A percentile compares a stretch with the other conserved stretches of the same genome.
These are phyloP conservation scores for Lactifluus rugatus DNA, from an alignment of 768 basidiomycete species.

Conservation along the genomic window DNA sequence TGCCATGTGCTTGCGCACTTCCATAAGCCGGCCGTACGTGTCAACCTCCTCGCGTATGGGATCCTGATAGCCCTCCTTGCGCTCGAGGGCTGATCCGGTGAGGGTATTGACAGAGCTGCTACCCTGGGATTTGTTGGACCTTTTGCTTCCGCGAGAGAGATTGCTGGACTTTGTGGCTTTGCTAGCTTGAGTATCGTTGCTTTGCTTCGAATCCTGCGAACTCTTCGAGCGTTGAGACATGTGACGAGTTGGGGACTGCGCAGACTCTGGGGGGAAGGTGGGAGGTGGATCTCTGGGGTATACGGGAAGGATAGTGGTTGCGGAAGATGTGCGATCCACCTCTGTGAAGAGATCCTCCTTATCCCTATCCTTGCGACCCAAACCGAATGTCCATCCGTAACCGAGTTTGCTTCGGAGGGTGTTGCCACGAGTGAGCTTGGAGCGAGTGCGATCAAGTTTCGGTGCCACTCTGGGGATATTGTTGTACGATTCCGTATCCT, in stretches of 20 bases:
- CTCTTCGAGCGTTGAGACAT: slow-evolving; percentile 16
- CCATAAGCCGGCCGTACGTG: slow-evolving; percentile 17
- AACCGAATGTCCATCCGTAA: slow-evolving; percentile 20
- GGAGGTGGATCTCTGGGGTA: slow-evolving; percentile 16
- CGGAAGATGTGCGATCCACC: slow-evolving; percentile 13
- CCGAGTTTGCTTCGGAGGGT: slow-evolving; percentile 10
- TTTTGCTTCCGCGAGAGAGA: slow-evolving; percentile 12
- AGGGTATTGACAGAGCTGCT: slow-evolving; percentile 21
- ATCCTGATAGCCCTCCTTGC: slow-evolving; percentile 22
- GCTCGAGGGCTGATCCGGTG: slow-evolving; percentile 20
- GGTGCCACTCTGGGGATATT: slow-evolving; percentile 9
- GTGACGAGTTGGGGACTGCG: slow-evolving; percentile 13
- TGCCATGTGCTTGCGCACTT: slow-evolving; percentile 19
- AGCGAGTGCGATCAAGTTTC: slow-evolving; percentile 18
- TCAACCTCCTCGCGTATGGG: slow-evolving; percentile 18
- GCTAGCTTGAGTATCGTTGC: slow-evolving; percentile 8
- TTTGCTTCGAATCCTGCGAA: slow-evolving; percentile 7
- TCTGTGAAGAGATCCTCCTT: slow-evolving; percentile 13
- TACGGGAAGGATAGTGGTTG: slow-evolving; percentile 18
- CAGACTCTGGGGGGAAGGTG: not conserved
- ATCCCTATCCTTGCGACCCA: slow-evolving; percentile 17
- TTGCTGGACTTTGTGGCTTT: slow-evolving; percentile 12
- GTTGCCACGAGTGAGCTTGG: slow-evolving; percentile 17
- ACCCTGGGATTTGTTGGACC: slow-evolving; percentile 11
- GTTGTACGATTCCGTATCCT: slow-evolving; percentile 22